These are phyloP conservation scores for Rosellinia necatrix DNA, from an alignment of 2,329 filamentous ascomycete species.

Conservation along the genomic window DNA sequence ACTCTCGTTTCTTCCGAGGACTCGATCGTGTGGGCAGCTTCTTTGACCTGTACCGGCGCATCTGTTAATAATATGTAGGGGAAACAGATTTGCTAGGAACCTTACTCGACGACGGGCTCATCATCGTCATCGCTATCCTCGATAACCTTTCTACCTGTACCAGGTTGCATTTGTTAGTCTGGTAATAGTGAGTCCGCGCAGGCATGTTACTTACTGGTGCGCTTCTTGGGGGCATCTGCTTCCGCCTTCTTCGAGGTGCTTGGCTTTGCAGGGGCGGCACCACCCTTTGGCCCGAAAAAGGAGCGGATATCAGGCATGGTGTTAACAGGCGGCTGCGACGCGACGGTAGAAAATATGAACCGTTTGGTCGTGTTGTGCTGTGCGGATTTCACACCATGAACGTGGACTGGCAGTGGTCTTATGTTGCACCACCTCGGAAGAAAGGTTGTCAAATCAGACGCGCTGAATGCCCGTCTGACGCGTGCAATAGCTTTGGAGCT, in stretches of 20 bases:
- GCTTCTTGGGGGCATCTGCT: slow-evolving; percentile 49
- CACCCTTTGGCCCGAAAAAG: slow-evolving; percentile 83
- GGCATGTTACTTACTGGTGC: slow-evolving; percentile 48
- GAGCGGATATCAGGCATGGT: slow-evolving; percentile 87
- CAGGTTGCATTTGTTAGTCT: neutral
- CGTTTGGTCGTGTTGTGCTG: neutral
- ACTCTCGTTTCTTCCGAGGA: slow-evolving; percentile 61
- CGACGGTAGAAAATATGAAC: neutral
- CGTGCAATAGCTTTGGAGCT: too few species aligned
- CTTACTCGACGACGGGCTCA: slow-evolving; percentile 54
- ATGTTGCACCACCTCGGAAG: neutral
- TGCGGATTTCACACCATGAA: slow-evolving; percentile 2
- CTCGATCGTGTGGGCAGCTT: slow-evolving; percentile 57
- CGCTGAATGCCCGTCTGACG: slow-evolving; percentile 29
- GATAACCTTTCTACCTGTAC: slow-evolving; percentile 69
- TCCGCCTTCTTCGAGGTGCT: slow-evolving; percentile 52
- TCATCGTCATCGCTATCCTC: slow-evolving; percentile 84
- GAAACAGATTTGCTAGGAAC: neutral
- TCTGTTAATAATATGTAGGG: slow-evolving; percentile 24
- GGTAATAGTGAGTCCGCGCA: neutral
- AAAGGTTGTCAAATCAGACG: slow-evolving; percentile 15
- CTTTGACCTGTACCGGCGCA: slow-evolving; percentile 51
- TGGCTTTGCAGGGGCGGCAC: slow-evolving; percentile 57
- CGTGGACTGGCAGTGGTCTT: slow-evolving; percentile 5
- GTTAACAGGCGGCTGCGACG: neutral